Conservation (phyloP, 2,329 filamentous ascomycete species). For the Botrytis galanthina region DNA sequence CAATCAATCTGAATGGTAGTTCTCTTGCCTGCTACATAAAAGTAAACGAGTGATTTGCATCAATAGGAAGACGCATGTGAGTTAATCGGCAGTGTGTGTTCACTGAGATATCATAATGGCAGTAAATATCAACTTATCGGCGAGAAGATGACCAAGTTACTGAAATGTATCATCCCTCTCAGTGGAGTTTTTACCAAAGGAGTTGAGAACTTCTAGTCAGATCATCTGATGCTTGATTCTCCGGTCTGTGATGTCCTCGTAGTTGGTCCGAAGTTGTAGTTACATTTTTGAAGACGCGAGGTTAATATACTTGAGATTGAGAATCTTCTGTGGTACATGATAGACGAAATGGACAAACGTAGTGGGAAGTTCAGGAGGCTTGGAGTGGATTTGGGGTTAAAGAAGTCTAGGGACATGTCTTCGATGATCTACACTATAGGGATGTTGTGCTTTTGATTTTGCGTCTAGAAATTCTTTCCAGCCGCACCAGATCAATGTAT, state of each 20-base stretch:
- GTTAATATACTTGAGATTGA: background rate
- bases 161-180: background rate
- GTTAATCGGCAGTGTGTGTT: background rate
- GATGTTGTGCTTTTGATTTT: background rate
- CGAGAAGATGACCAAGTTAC: background rate
- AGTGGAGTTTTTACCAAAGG: background rate
- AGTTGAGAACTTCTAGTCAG: background rate
- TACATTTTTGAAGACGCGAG: background rate
- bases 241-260: background rate
- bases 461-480: background rate
- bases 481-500: background rate
- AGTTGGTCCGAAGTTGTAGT: background rate
- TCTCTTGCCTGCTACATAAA: background rate
- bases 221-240: background rate
- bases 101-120: background rate
- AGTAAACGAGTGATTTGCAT: background rate
- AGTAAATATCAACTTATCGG: background rate
- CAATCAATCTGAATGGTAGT: background rate
- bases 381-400: background rate
- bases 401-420: background rate
- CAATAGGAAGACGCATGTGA: background rate
- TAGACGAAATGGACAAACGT: background rate
- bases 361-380: background rate
- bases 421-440: background rate
- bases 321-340: accelerated